These are phyloP conservation scores for Amanita subjunquillea DNA, from an alignment of 768 basidiomycete species.

Conservation along the genomic window DNA sequence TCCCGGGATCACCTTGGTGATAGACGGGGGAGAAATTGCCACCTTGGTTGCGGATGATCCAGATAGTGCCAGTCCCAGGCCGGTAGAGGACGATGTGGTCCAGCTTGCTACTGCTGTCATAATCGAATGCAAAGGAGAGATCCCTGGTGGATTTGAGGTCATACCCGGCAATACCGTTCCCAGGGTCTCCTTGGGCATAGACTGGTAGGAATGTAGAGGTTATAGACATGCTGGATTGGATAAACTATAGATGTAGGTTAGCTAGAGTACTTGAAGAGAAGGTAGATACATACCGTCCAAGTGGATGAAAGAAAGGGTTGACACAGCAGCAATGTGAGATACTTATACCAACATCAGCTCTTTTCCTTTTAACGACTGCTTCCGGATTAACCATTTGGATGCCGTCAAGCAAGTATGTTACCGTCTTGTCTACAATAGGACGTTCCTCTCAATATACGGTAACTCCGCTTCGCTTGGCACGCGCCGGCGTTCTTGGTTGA, in stretches of 20 bases:
- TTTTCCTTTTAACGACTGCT: too few species aligned
- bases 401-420: too few species aligned
- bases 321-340: too few species aligned
- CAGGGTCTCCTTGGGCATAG: neutral
- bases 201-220: neutral
- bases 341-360: neutral
- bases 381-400: too few species aligned
- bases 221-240: neutral
- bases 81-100: conserved; percentile 8
- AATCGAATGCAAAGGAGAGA: conserved; percentile 5
- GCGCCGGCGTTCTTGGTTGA: conserved; percentile 71
- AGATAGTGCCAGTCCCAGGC: conserved; percentile 6
- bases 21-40: conserved; percentile 5
- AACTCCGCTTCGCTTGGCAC: too few species aligned
- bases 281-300: neutral
- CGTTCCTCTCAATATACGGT: too few species aligned
- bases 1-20: conserved; percentile 3
- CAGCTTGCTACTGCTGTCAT: conserved; percentile 5
- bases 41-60: conserved; percentile 4
- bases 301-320: neutral
- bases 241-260: conserved; percentile 1
- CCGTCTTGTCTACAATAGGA: too few species aligned
- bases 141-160: conserved; percentile 2
- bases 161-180: conserved; percentile 3
- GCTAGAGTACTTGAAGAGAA: neutral